Evolutionary conservation across 306 rosid species (phyloP), one percentile per base, ranked within the genome.

Genomic region (Lathyrus aphaca): DNA sequence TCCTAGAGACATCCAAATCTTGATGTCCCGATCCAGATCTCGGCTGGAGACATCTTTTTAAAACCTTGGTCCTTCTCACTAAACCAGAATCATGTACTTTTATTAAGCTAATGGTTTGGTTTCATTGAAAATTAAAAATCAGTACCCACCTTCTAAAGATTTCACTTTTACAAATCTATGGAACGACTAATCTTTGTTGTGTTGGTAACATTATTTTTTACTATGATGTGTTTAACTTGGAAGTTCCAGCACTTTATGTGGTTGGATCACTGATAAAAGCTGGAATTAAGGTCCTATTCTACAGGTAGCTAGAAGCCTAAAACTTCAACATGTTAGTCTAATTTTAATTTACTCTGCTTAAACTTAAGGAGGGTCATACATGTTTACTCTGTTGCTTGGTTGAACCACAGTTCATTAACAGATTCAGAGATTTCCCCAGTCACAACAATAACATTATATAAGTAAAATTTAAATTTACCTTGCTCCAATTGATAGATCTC

Each of bases 211-310:
- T 97, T 57, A 32, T 86, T 54, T 64, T 91, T 74, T 86, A 88
- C 72, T 94, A 94, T 25, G 80, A 88, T 75, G 79, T 88, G 79
- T 87, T 94, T 35, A 91, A 91, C 64, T 30, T 91, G 85, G 97
- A 94, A 83, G 82, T 84, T 42, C 97, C 99, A 40, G 88, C 99
- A 17, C 88, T 90, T 63, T 86, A 85, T 38, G 27, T 87, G 5
- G 85, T 88, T 50, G 95, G 96, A 64, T 85, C 86, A 54, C 83
- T 94, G 14, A 46, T 91, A 39, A 87, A 82, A 55, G 87, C 92
- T 59, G 92, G 95, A 82, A 83, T 91, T 27, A 77, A 73, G 13
- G 96, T 91, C 82, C 74, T 88, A 81, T 86, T 94, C 72, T 94
- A 94, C 69, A 94, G 99, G 99, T 94, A 80, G 38, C 17, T 77